These are phyloP conservation scores for Hemisphaericaspora xylofermentans DNA, from an alignment of 1,139 yeast genomes.

Conservation along the genomic window DNA sequence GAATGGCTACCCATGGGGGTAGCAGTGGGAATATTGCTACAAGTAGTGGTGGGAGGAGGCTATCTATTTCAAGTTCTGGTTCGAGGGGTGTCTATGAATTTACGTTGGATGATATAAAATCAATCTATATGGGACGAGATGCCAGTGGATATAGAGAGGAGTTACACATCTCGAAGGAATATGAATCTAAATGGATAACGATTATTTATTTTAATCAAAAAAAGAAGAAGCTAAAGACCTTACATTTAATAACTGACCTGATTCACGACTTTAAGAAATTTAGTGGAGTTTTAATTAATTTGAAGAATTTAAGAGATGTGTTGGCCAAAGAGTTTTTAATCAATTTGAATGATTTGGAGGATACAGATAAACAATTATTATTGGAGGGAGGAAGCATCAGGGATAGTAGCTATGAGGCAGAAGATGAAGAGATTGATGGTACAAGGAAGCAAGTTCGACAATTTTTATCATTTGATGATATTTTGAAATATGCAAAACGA, in stretches of 20 bases:
- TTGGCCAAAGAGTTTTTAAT: conserved; percentile 34
- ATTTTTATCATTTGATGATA: conserved; percentile 63
- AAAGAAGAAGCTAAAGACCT: conserved; percentile 53
- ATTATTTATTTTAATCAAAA: conserved; percentile 64
- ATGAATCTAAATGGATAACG: conserved; percentile 73
- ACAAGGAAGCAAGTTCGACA: conserved; percentile 24
- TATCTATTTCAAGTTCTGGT: conserved; percentile 10
- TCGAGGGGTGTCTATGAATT: conserved; percentile 40
- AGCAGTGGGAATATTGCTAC: neutral
- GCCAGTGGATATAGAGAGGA: conserved; percentile 86
- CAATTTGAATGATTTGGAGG: conserved; percentile 29
- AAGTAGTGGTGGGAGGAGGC: conserved; percentile 19
- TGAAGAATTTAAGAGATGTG: conserved; percentile 37
- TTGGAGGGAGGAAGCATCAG: conserved; percentile 7
- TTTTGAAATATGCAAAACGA: conserved; percentile 60
- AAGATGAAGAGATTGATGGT: conserved; percentile 11
- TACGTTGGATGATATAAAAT: conserved; percentile 70
- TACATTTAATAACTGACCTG: conserved; percentile 76
- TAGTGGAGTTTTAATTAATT: conserved; percentile 55
- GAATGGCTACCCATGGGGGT: conserved; percentile 16
- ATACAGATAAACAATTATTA: conserved; percentile 24
- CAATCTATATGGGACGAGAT: conserved; percentile 62
- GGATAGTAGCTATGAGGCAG: conserved; percentile 16
- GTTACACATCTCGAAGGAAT: conserved; percentile 66
- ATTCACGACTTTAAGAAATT: conserved; percentile 60